Base-by-base conservation (phyloP, 2,329 filamentous ascomycete species). In the Aspergillus sclerotialis region DNA sequence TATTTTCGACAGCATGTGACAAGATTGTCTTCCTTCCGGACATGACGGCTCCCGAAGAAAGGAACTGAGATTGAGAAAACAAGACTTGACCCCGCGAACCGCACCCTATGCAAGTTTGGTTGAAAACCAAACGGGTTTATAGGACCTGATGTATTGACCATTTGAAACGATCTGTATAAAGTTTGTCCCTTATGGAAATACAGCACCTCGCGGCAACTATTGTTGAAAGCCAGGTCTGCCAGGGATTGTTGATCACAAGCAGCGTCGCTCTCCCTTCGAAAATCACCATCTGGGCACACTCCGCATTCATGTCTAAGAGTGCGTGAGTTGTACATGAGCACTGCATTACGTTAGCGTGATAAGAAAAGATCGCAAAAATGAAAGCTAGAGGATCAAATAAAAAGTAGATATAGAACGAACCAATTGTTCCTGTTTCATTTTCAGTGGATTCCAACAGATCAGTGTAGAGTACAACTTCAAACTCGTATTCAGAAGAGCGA, bases 61-160 rank as follows among this genome's bases (percentile, higher is more conserved):
- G 63, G 63, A 7, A 64, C 56, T 5, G 40, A 60, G 16, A 66
- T 57, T 2, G 53, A 50, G 43, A 65, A 65, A 5, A 37, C 36
- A 21, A 63, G 52, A 9, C 38, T 42, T 2, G 36, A 41, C 11
- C 44, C 33, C 2, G 48, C 46, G 27, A 55, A 58, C 34, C 31
- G 32, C 11, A 57, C 52, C 11, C 33, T 39, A 27, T 45, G 51
- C 13, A 36, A 38, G 30, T 59, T 60, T 7, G 34, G 33, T 28
- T 43, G 42, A 16, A 44, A 19, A 16, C 23, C 43, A n/a, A 49
- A 45, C n/a, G 40, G 38, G n/a, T 29, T 39, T 11, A 30, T 14
- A 10, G 28, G 28, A n/a, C 29, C 19, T 3, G 32, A 30, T n/a
- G 28, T 36, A 13, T 46, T 35, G 7, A 61, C 39, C 19, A 40